These are phyloP conservation scores for Cadophora sp. DNA, from an alignment of 2,329 filamentous ascomycete species.

Conservation along the genomic window DNA sequence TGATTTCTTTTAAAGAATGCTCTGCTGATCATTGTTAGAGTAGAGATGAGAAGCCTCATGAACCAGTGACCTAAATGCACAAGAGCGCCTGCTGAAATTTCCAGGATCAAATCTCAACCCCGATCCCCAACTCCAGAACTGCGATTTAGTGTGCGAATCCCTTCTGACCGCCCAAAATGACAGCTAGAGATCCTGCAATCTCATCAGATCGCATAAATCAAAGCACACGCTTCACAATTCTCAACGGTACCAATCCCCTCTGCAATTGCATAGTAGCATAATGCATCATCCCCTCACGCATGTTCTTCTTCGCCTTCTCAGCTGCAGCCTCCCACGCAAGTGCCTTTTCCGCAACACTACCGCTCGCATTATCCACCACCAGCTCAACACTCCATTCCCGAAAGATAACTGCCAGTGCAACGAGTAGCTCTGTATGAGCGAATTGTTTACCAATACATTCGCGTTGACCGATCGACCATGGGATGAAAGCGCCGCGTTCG, in stretches of 20 bases:
- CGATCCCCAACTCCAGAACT: not conserved
- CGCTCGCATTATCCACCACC: slow-evolving; percentile 18
- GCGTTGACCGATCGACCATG: slow-evolving; percentile 41
- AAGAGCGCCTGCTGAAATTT: not conserved
- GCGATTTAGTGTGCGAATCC: not conserved
- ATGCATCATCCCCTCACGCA: not conserved
- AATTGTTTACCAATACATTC: slow-evolving; percentile 43
- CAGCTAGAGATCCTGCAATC: not conserved
- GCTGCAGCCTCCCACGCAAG: not conserved
- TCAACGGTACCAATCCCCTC: not conserved
- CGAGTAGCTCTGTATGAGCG: slow-evolving; percentile 43
- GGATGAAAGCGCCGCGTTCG: slow-evolving; percentile 34
- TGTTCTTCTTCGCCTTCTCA: not conserved
- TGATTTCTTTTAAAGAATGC: not conserved
- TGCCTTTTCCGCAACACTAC: not conserved
- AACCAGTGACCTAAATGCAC: not conserved
- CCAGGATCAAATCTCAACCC: too few relatives aligned
- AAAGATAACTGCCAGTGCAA: slow-evolving; percentile 35
- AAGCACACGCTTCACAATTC: not conserved
- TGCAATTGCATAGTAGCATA: not conserved
- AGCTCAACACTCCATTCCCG: slow-evolving; percentile 27
- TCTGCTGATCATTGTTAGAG: not conserved
- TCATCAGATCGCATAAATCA: not conserved
- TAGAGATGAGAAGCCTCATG: not conserved
- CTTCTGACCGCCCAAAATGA: not conserved